A percentile compares a stretch with the other conserved stretches of the same genome.
Evolutionary conservation across 2,329 filamentous ascomycete species (phyloP).

Genomic region (Fusarium duplospermum): DNA sequence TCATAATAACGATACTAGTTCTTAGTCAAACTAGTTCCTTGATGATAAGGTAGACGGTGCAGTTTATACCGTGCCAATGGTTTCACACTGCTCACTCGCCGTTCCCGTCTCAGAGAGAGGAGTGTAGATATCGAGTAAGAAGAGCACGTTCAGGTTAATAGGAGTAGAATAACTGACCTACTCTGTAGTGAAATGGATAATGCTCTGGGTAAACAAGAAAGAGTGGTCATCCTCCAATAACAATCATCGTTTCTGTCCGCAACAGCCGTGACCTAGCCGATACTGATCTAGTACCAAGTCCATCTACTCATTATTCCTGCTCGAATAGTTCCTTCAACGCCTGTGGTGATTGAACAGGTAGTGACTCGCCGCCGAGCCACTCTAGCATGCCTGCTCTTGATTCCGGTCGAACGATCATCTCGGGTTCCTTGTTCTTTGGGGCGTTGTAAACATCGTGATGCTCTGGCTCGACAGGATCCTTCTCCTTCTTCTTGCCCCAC

Average conservation of each 20-base stretch:
- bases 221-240: not conserved
- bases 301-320: not conserved
- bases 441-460: not conserved
- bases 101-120: not conserved
- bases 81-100: not conserved
- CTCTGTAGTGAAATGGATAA: not conserved
- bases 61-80: not conserved
- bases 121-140: not conserved
- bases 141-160: not conserved
- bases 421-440: not conserved
- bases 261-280: not conserved
- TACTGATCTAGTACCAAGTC: not conserved
- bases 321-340: constrained; percentile 14
- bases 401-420: not conserved
- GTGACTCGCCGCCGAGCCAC: not conserved
- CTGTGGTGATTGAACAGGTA: not conserved
- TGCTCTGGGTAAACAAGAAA: not conserved
- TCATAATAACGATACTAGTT: not conserved
- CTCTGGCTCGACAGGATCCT: not conserved
- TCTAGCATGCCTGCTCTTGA: constrained; percentile 4
- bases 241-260: not conserved
- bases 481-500: constrained; percentile 2
- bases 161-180: not conserved
- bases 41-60: not conserved
- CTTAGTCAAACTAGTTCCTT: not conserved